Evolutionary conservation across 176 grass and related monocot species (phyloP).

Genomic region (Eleusine coracana): DNA sequence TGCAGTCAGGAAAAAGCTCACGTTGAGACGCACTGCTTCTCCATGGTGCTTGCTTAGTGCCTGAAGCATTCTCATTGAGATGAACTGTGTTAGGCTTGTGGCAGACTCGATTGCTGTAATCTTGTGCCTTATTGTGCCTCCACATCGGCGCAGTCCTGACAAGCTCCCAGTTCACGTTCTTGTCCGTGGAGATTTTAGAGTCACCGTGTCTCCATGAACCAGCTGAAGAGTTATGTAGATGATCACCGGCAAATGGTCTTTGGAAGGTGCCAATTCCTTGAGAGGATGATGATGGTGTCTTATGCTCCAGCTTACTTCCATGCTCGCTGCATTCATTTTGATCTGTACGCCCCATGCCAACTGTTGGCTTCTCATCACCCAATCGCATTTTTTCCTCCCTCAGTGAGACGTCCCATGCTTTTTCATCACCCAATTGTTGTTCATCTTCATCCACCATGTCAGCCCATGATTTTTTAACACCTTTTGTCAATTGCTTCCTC

Average conservation of each 20-base stretch:
- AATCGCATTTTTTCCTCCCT: slow-evolving; percentile 36
- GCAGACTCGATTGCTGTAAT: slow-evolving; percentile 12
- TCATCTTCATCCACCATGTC: slow-evolving; percentile 62
- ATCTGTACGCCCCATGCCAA: neutral
- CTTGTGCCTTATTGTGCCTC: slow-evolving; percentile 45
- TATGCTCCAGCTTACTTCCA: slow-evolving; percentile 33
- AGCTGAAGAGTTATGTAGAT: slow-evolving; percentile 34
- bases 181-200: slow-evolving; percentile 31
- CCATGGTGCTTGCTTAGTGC: slow-evolving; percentile 28
- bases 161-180: slow-evolving; percentile 40
- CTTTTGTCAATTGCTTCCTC: slow-evolving; percentile 4
- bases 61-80: slow-evolving; percentile 39
- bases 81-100: slow-evolving; percentile 33
- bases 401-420: slow-evolving; percentile 45
- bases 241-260: neutral
- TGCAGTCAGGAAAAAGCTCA: slow-evolving; percentile 42
- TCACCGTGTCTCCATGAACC: slow-evolving; percentile 23
- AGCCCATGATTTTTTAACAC: slow-evolving; percentile 50
- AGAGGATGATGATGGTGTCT: slow-evolving; percentile 18
- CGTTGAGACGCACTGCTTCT: slow-evolving; percentile 47
- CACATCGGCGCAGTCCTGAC: slow-evolving; percentile 47
- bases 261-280: slow-evolving; percentile 40
- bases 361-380: neutral
- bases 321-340: slow-evolving; percentile 37
- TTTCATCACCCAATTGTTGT: slow-evolving; percentile 26